These are phyloP conservation scores for Plasmodium inui DNA, from an alignment of 169 alveolate genomes.

Conservation along the genomic window DNA sequence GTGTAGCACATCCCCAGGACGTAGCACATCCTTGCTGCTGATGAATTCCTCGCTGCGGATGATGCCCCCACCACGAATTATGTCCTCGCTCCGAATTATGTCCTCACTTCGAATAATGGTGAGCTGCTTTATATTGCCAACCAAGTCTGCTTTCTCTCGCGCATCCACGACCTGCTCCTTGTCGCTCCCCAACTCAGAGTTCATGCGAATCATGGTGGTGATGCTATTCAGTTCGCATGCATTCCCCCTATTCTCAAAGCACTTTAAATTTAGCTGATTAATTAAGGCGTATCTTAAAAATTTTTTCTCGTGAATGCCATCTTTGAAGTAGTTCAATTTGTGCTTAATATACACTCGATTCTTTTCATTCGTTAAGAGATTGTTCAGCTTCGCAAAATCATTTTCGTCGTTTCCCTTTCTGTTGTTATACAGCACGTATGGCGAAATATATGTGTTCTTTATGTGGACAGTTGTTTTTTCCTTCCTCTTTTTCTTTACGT, in stretches of 20 bases:
- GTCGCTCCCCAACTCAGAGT: slow-evolving; percentile 31
- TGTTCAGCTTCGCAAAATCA: slow-evolving; percentile 24
- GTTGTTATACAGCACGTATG: slow-evolving; percentile 49
- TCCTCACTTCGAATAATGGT: slow-evolving; percentile 6
- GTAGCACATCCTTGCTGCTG: not conserved
- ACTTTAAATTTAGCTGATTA: slow-evolving; percentile 18
- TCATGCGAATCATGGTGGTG: slow-evolving; percentile 42
- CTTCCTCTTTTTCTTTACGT: not conserved
- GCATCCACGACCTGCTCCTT: slow-evolving; percentile 46
- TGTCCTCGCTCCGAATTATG: slow-evolving; percentile 1
- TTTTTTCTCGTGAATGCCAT: slow-evolving; percentile 25
- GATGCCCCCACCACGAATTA: not conserved
- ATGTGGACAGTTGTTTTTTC: slow-evolving; percentile 42
- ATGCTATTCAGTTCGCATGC: slow-evolving; percentile 42
- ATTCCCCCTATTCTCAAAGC: slow-evolving; percentile 21
- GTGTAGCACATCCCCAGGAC: not conserved
- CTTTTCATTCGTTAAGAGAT: slow-evolving; percentile 20
- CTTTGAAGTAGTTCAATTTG: slow-evolving; percentile 4
- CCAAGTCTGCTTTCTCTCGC: slow-evolving; percentile 28
- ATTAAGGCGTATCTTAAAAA: slow-evolving; percentile 27
- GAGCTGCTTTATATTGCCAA: slow-evolving; percentile 20
- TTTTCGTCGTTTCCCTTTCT: slow-evolving; percentile 21
- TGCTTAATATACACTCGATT: slow-evolving; percentile 14
- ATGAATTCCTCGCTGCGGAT: not conserved
- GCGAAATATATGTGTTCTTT: slow-evolving; percentile 71